Evolutionary conservation across 83 land plant genomes (phyloP), one percentile per base, ranked within the genome.

Genomic region (Picea abies): DNA sequence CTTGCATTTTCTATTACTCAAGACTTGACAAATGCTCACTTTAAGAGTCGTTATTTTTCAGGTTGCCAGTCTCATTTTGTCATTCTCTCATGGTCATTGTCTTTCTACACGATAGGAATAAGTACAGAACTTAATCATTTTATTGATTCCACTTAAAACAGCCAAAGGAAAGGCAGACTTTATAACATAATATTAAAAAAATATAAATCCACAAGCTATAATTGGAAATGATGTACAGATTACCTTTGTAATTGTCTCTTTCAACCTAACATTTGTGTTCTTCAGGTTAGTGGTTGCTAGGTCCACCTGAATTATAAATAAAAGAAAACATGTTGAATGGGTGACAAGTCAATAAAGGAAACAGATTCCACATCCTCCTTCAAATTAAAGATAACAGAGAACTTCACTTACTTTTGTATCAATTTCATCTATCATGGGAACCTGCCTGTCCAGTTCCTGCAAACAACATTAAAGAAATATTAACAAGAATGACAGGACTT

Each of bases 361-460:
- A 20, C 17, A 16, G 37, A 75, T 22, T 73, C 25, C 12, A 39
- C 76, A 73, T 44, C 26, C 25, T 41, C 4, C 56, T 44, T 26
- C 41, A 3, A 73, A 73, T 4, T 47, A 49, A 73, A 9, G 47
- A 73, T 15, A 73, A 3, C 47, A n/a, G 47, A 73, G 11, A 73
- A 73, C 20, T 0, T 22, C 3, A 6, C n/a, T 41, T 20, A 96
- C 98, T 93, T 96, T 96, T 11, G 90, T 82, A 79, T 94, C 98
- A 71, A 94, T 94, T 84, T 96, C 98, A 85, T 94, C 98, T 83
- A 94, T 86, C 79, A 96, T 75, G 64, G 98, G 97, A 60, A 90
- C 95, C 87, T 96, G 98, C 83, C 92, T 91, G 82, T 96, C 97
- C 81, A 96, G 10, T 87, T 96, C 96, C 98, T 96, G 89, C 84